Evolutionary conservation across 2,329 filamentous ascomycete species (phyloP).

Genomic region (Talaromyces albobiverticillius): DNA sequence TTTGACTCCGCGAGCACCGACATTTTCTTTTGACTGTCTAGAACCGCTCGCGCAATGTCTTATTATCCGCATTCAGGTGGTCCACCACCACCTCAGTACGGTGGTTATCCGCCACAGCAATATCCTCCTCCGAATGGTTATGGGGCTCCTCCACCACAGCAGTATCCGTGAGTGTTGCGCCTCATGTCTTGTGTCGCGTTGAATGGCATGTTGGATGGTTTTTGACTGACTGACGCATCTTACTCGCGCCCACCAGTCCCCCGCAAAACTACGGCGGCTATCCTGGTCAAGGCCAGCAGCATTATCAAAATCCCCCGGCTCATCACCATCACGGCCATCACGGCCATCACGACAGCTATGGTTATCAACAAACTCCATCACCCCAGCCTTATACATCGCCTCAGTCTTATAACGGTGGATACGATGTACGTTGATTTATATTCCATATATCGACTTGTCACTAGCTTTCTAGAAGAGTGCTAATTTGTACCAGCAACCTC

Average conservation of each 20-base stretch:
- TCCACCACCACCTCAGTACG: constrained; percentile 38
- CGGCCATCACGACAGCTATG: constrained; percentile 35
- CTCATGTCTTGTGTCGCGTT: background rate
- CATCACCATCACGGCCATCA: constrained; percentile 11
- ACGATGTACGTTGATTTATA: constrained; percentile 31
- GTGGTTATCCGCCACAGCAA: constrained; percentile 52
- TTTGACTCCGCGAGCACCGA: no score
- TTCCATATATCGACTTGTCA: background rate
- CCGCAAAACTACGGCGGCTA: constrained; percentile 38
- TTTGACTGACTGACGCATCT: background rate
- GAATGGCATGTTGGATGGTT: background rate
- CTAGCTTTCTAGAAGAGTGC: background rate
- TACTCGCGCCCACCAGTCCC: constrained; percentile 17
- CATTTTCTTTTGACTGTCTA: no score
- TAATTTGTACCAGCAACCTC: constrained; percentile 19
- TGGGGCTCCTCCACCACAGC: constrained; percentile 37
- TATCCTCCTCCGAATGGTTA: constrained; percentile 33
- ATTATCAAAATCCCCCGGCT: constrained; percentile 33
- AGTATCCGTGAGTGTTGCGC: constrained; percentile 35
- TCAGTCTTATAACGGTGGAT: constrained; percentile 31
- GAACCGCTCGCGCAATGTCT: constrained; percentile 59
- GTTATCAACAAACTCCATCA: constrained; percentile 43
- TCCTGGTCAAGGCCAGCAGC: constrained; percentile 37
- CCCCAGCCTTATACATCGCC: constrained; percentile 39
- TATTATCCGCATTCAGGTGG: constrained; percentile 57